Evolutionary conservation across 805 yeast genomes (phyloP), one percentile per base, ranked within the genome.

Genomic region (Schwanniomyces occidentalis): DNA sequence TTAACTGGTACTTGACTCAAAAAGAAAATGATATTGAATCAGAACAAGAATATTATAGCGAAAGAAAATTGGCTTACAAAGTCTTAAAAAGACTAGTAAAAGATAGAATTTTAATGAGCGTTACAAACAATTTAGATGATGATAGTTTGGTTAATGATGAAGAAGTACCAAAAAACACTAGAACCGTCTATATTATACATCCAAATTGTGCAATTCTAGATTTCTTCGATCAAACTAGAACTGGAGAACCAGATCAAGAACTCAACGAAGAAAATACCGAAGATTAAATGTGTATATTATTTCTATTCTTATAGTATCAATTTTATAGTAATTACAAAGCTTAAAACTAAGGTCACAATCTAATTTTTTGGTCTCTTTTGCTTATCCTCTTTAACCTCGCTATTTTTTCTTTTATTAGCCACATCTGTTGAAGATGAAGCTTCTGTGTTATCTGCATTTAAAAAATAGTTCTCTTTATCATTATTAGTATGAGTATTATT

Each of bases 171-270:
- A 41, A 51, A 40, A 45, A 45, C 37, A 60, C 47, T 14, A 45
- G 46, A 24, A 54, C 68, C 7, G 69, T 69, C 21, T 69, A 67
- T 46, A 67, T 68, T 16, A 49, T 69, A 30, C 95, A 87, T 65
- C 96, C 96, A 37, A 87, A 87, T 58, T 84, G 90, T 63, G 85
- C 89, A 12, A 76, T 85, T 39, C 71, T 82, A 45, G 95, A 85
- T 47, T 73, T 75, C 55, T 71, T 76, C 42, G 80, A 75, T 41
- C 75, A 61, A 41, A 40, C 58, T 5, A 41, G 49, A 16, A 44
- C 47, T 6, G 49, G 48, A 18, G 55, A 39, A 9, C 38, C 27
- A 13, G 38, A 34, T 9, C 39, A 30, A 5, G 39, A 32, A 15
- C 24, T 16, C 14, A 25, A 24, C 9, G 34, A 35, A 8, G 27